Conservation (phyloP, 2,329 filamentous ascomycete genomes). For the Albophoma yamanashiensis region DNA sequence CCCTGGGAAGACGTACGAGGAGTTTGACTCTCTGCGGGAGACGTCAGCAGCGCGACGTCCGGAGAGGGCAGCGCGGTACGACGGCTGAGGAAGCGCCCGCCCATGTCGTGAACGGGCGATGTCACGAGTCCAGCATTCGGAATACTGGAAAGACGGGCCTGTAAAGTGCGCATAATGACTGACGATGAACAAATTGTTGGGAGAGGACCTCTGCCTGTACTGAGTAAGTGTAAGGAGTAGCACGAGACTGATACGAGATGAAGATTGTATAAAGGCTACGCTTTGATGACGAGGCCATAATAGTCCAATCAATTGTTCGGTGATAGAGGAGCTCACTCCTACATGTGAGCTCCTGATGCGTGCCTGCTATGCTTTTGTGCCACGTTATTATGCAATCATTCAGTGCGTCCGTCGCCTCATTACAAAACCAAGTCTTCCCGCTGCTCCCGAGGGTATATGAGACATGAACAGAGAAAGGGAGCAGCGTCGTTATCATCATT, state of each 20-base stretch:
- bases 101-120: background rate
- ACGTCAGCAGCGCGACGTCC: background rate
- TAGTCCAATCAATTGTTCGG: background rate
- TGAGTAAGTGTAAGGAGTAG: background rate
- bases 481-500: background rate
- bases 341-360: background rate
- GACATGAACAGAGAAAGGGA: background rate
- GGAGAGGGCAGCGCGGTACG: background rate
- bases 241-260: background rate
- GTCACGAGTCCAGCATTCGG: background rate
- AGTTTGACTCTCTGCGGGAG: constrained; percentile 6
- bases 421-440: background rate
- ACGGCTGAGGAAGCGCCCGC: background rate
- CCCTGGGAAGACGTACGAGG: constrained; percentile 12
- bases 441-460: background rate
- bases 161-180: background rate
- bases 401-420: background rate
- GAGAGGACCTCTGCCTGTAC: background rate
- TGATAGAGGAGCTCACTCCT: background rate
- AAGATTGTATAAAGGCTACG: background rate
- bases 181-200: background rate
- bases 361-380: background rate
- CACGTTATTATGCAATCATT: background rate
- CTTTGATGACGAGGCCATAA: background rate
- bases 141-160: background rate